Evolutionary conservation across 1,284 basidiomycete species (phyloP).

Genomic region (Ceratobasidium papillatum): DNA sequence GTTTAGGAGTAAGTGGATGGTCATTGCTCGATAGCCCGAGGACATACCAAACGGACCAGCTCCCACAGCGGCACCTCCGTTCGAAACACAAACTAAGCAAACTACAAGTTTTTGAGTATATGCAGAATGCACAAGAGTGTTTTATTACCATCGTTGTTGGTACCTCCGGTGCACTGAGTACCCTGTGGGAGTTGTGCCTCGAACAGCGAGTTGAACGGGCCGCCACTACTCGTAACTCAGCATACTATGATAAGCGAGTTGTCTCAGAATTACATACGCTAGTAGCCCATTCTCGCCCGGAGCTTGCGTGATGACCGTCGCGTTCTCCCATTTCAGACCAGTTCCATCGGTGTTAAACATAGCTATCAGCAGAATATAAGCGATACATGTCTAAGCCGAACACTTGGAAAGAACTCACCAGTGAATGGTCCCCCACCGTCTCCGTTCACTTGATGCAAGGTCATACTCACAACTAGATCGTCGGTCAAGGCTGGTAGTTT

Average conservation of each 20-base stretch:
- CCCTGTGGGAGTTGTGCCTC: constrained; percentile 29
- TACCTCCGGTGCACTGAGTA: constrained; percentile 30
- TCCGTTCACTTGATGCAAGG: constrained; percentile 33
- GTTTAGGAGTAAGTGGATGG: neutral
- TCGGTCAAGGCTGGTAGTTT: constrained; percentile 25
- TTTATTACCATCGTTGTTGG: constrained; percentile 24
- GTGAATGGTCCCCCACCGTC: constrained; percentile 38
- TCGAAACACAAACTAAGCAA: constrained; percentile 33
- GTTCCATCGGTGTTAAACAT: constrained; percentile 40
- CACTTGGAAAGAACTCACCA: neutral
- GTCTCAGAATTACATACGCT: neutral
- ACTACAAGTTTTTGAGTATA: neutral
- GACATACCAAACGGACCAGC: constrained; percentile 35
- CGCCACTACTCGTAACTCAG: constrained; percentile 11
- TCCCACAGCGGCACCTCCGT: constrained; percentile 32
- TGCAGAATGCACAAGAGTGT: neutral
- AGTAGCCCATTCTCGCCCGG: constrained; percentile 35
- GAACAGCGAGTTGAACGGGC: constrained; percentile 33
- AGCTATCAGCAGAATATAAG: neutral
- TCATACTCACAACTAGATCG: constrained; percentile 27
- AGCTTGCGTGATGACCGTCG: constrained; percentile 31
- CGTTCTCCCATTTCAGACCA: constrained; percentile 31
- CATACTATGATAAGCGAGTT: neutral
- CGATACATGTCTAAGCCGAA: neutral
- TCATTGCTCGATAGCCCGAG: neutral